These are phyloP conservation scores for Colletotrichum tropicale DNA, from an alignment of 2,329 filamentous ascomycete species.

Conservation along the genomic window DNA sequence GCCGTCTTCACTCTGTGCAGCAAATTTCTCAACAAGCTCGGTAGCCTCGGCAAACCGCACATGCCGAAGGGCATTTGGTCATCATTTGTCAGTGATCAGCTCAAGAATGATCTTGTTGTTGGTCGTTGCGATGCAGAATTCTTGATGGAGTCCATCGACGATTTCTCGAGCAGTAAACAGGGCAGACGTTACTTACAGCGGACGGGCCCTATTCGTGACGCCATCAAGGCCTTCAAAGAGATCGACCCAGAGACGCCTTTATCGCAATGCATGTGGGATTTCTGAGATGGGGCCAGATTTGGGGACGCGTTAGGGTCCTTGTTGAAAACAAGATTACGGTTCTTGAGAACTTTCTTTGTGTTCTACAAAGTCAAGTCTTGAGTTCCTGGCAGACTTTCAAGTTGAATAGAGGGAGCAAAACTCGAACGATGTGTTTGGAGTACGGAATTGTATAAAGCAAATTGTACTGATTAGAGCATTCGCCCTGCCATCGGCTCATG, in stretches of 20 bases:
- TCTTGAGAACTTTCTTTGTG: too few relatives aligned
- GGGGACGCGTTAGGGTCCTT: too few relatives aligned
- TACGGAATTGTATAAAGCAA: neutral
- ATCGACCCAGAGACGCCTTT: neutral
- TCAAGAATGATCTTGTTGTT: neutral
- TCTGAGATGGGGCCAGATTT: too few relatives aligned
- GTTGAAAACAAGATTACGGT: too few relatives aligned
- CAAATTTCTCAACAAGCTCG: neutral
- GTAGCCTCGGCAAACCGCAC: neutral
- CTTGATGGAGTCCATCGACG: neutral
- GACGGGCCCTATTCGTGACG: neutral
- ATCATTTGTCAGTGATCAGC: neutral
- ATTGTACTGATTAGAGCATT: neutral
- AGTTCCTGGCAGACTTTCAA: too few relatives aligned
- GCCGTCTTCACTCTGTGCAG: neutral
- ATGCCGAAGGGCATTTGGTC: neutral
- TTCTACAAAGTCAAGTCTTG: too few relatives aligned
- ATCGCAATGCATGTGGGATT: neutral
- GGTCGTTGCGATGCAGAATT: neutral
- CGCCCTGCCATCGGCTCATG: neutral
- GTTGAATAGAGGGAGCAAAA: too few relatives aligned
- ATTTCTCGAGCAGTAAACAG: neutral
- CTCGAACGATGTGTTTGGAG: neutral
- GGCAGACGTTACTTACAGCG: neutral
- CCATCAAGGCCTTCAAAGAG: neutral